These are phyloP conservation scores for Barnettozyma populi DNA, from an alignment of 805 yeast species.

Conservation along the genomic window DNA sequence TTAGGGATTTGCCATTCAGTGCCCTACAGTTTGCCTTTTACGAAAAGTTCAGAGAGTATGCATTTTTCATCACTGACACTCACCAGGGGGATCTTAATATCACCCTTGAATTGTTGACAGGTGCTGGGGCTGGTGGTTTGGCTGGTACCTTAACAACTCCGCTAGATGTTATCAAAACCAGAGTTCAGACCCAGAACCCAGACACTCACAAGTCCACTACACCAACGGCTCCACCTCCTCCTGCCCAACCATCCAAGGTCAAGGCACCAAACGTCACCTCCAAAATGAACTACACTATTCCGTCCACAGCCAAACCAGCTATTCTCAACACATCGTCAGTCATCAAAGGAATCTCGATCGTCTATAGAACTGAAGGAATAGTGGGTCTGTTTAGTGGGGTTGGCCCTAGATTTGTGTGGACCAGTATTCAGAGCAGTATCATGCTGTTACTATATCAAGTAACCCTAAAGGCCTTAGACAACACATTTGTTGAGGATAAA, in stretches of 20 bases:
- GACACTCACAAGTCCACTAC: neutral
- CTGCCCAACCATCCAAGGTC: constrained; percentile 1
- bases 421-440: constrained; percentile 88
- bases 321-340: constrained; percentile 39
- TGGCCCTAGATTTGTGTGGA: constrained; percentile 96
- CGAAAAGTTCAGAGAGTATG: constrained; percentile 68
- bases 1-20: constrained; percentile 91
- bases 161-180: constrained; percentile 83
- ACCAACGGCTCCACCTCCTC: neutral
- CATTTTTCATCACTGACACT: constrained; percentile 35
- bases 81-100: constrained; percentile 45
- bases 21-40: constrained; percentile 95
- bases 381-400: constrained; percentile 87
- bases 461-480: constrained; percentile 45
- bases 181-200: constrained; percentile 84
- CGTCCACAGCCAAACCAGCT: constrained; percentile 17
- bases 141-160: constrained; percentile 91
- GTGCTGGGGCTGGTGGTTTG: constrained; percentile 93
- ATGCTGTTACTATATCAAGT: constrained; percentile 87
- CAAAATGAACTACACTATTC: constrained; percentile 29
- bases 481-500: constrained; percentile 2
- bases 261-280: constrained; percentile 3
- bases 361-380: constrained; percentile 71
- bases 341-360: constrained; percentile 42
- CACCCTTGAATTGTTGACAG: constrained; percentile 67